Conservation (phyloP, 208 protist genomes). For the Trypanosoma mega region DNA sequence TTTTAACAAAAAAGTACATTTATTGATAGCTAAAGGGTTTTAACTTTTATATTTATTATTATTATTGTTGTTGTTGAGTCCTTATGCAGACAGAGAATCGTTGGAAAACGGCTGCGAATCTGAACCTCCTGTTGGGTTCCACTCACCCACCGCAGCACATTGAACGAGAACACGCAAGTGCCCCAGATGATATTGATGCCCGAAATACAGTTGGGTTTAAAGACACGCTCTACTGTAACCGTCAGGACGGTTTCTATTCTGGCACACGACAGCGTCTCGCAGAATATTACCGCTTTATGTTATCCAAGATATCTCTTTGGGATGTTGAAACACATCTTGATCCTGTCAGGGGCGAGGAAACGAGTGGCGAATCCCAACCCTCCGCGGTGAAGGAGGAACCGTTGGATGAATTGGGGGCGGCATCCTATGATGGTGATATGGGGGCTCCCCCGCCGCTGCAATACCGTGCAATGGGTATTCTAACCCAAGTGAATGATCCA, state of each 20-base stretch:
- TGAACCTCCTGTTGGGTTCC: conserved; percentile 55
- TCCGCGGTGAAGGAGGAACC: conserved; percentile 17
- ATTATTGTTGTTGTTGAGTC: conserved; percentile 9
- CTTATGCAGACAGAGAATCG: conserved; percentile 27
- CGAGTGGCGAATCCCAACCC: conserved; percentile 2
- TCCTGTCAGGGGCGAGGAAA: conserved; percentile 18
- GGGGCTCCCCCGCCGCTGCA: background rate
- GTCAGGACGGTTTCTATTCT: conserved; percentile 41
- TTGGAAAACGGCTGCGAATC: conserved; percentile 68
- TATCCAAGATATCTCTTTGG: conserved; percentile 59
- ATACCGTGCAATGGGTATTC: conserved; percentile 66
- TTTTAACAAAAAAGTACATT: too few relatives aligned
- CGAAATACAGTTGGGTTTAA: conserved; percentile 70
- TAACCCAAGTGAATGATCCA: conserved; percentile 67
- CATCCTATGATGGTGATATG: background rate
- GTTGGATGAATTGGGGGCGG: background rate
- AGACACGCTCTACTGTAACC: conserved; percentile 67
- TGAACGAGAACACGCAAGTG: conserved; percentile 30
- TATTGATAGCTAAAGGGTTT: too few relatives aligned
- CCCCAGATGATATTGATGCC: conserved; percentile 31
- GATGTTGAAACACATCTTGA: background rate
- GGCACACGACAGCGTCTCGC: conserved; percentile 29
- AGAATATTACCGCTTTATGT: conserved; percentile 71
- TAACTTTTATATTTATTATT: too few relatives aligned
- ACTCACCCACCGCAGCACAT: conserved; percentile 49